phyloP scores from a whole-genome alignment of 371 early-diverging fungal genomes.

The Mortierella polycephala region DNA sequence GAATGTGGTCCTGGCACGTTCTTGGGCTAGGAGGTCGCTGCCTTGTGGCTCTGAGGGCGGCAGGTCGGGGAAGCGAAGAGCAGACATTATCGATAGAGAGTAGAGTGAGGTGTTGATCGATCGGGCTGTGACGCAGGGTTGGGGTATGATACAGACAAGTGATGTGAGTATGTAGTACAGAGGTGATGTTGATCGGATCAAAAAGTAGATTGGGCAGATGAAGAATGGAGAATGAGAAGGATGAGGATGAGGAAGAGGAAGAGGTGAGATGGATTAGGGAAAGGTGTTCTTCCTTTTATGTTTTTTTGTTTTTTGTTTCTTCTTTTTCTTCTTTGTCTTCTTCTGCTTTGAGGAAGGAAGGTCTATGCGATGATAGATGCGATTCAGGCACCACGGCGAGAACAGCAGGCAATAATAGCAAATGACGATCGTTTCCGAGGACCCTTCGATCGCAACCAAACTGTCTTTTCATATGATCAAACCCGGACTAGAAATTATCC shows the following conservation, averaged over 20 bases:
- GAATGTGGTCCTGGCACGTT: constrained; percentile 67
- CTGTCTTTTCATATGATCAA: not conserved
- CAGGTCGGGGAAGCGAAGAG: constrained; percentile 62
- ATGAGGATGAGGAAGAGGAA: not conserved
- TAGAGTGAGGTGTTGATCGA: not conserved
- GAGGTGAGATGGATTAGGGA: not conserved
- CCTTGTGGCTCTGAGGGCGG: constrained; percentile 67
- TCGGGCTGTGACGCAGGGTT: not conserved
- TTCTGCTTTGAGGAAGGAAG: not conserved
- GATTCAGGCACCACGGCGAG: too few relatives aligned
- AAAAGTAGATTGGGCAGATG: not conserved
- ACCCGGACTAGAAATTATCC: not conserved
- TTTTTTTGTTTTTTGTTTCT: too few relatives aligned
- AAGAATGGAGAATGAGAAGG: not conserved
- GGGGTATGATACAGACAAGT: not conserved
- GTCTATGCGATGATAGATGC: not conserved
- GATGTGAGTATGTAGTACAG: not conserved
- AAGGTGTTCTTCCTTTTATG: not conserved
- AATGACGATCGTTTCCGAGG: constrained; percentile 20
- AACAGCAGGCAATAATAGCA: not conserved
- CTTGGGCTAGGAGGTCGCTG: constrained; percentile 64
- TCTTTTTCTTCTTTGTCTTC: too few relatives aligned
- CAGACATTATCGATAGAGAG: constrained; percentile 17
- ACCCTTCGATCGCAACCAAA: not conserved
- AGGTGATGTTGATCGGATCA: not conserved